phyloP scores from a whole-genome alignment of 2,329 filamentous ascomycete species.

The Nigrospora osmanthi region DNA sequence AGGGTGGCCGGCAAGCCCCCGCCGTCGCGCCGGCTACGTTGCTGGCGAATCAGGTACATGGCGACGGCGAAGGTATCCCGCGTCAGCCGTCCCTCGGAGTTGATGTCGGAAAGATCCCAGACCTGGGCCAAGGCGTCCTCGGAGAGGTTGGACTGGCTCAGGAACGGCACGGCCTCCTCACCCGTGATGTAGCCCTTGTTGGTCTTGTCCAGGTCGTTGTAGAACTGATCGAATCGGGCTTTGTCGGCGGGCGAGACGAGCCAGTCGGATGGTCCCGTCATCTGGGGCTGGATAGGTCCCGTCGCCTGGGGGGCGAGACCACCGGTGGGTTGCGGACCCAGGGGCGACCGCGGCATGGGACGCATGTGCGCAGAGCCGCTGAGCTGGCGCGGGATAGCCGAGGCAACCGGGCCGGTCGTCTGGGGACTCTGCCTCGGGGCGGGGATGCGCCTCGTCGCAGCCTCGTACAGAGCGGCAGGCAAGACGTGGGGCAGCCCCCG shows the following conservation, averaged over 20 bases:
- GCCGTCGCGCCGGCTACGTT: slow-evolving; percentile 62
- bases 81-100: slow-evolving; percentile 76
- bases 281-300: slow-evolving; percentile 18
- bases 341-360: slow-evolving; percentile 45
- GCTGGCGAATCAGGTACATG: slow-evolving; percentile 93
- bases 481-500: slow-evolving; percentile 72
- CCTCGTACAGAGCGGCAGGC: slow-evolving; percentile 82
- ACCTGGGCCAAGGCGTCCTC: slow-evolving; percentile 89
- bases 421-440: slow-evolving; percentile 41
- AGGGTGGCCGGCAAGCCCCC: slow-evolving; percentile 65
- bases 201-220: slow-evolving; percentile 72
- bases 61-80: slow-evolving; percentile 93
- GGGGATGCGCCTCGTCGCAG: slow-evolving; percentile 63
- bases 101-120: slow-evolving; percentile 94
- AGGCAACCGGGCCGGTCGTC: slow-evolving; percentile 46
- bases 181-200: slow-evolving; percentile 81
- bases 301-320: slow-evolving; percentile 28
- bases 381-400: slow-evolving; percentile 75
- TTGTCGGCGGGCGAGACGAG: slow-evolving; percentile 78
- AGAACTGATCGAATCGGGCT: slow-evolving; percentile 78
- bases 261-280: slow-evolving; percentile 54
- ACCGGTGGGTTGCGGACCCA: slow-evolving; percentile 33
- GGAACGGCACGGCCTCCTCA: slow-evolving; percentile 89
- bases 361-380: slow-evolving; percentile 62
- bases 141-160: slow-evolving; percentile 82